Evolutionary conservation across 1,284 basidiomycete species (phyloP), one percentile per base, ranked within the genome.

Genomic region (Ceratobasidium sp.): DNA sequence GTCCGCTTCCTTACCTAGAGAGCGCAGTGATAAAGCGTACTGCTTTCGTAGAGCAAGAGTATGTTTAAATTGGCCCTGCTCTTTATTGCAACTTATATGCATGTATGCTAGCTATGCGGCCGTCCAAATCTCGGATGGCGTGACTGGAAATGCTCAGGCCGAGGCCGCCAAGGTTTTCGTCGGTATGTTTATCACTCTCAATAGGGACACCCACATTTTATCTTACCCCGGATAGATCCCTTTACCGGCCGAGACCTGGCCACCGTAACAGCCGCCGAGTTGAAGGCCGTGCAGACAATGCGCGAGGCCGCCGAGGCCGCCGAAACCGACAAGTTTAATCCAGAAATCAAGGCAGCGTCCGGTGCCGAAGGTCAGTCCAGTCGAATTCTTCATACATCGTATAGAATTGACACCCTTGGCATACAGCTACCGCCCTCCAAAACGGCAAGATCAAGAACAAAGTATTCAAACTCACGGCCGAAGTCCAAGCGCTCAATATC

Each of bases 381-480:
- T n/a, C n/a, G n/a, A n/a, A n/a, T n/a, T n/a, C n/a, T n/a, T n/a
- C n/a, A n/a, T n/a, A n/a, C n/a, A n/a, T n/a, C n/a, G n/a, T n/a
- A n/a, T n/a, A n/a, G n/a, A n/a, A n/a, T n/a, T n/a, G n/a, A n/a
- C n/a, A n/a, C n/a, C n/a, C n/a, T n/a, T n/a, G n/a, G n/a, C n/a
- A n/a, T n/a, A n/a, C n/a, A 78, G 82, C 83, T 21, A 79, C 74
- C 50, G 83, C 83, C 21, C 80, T 85, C 14, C 78, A 82, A 72
- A 78, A 78, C 73, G 84, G 84, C 41, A 85, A 85, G 79, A 85
- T 82, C 76, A 82, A 83, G 82, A 85, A 86, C 81, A 85, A 86
- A 80, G 84, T 85, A 36, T 77, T 86, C 39, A 86, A 86, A 79
- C 78, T 85, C 69, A 83, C 83, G 28, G 84, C 81, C 36, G 79